Evolutionary conservation across 352 stramenopile genomes (phyloP), one percentile per base, ranked within the genome.

Genomic region (Globisporangium paroecandrum): DNA sequence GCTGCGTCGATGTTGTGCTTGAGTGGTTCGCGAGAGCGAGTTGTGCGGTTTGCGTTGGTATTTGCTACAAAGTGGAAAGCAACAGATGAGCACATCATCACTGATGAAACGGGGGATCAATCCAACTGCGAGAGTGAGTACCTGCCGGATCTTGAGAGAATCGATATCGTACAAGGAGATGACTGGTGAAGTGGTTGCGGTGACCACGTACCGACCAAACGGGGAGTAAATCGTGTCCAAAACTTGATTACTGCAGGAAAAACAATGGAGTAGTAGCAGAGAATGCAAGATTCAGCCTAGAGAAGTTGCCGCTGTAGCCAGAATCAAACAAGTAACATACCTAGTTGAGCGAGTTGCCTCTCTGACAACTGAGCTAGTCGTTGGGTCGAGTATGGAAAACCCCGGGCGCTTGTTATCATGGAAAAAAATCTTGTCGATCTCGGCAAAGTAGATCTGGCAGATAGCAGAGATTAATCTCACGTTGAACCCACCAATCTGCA

Each of bases 131-230:
- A 34, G 5, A 22, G 46, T 61, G 5, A 22, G 46, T 61, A 87
- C 77, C 69, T 89, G 80, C 3, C 78, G 73, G 59, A 89, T 64
- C 22, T 71, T 68, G 22, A 89, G 70, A 5, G 75, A 58, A 34
- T 89, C 79, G 4, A 79, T 49, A 41, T 89, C 79, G 25, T 87
- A 87, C 4, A 89, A 74, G 3, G 77, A 72, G 6, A 89, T 80
- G 12, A 87, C 70, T 24, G 79, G 79, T 10, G 76, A 87, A 5
- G 77, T 78, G 13, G 77, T 81, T 20, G 77, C 71, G 24, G 81
- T 82, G 46, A 83, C 71, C 10, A 89, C 64, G 49, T 87, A 86
- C 25, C 74, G 69, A 13, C 76, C 77, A 24, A 75, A 64, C 1
- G 70, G 64, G 4, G 72, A 80, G 66, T 86, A 87, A 22, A 82